Percentiles rank a stretch among this genome's conserved stretches.
phyloP scores from a whole-genome alignment of 1,139 yeast species.

The Nakaseomyces kungkrabaensis region DNA sequence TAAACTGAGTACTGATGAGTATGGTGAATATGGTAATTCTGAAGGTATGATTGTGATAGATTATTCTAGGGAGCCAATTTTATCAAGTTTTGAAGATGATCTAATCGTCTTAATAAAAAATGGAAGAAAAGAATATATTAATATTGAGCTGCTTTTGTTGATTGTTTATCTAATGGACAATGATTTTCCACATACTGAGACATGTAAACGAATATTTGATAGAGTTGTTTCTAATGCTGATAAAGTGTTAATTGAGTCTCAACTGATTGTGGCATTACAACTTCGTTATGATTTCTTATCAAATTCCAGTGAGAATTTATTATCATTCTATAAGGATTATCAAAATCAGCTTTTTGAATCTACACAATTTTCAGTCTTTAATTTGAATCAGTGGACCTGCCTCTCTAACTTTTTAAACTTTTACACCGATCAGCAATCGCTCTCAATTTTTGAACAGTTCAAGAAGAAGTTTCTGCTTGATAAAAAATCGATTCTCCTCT shows the following conservation, averaged over 20 bases:
- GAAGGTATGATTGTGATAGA: background rate
- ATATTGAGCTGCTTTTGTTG: background rate
- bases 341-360: background rate
- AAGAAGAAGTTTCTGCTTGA: background rate
- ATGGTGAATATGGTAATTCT: background rate
- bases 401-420: background rate
- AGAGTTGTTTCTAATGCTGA: slow-evolving; percentile 2
- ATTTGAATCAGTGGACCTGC: slow-evolving; percentile 1
- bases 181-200: slow-evolving; percentile 1
- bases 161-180: background rate
- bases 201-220: background rate
- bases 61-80: background rate
- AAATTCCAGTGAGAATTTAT: background rate
- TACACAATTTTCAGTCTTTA: background rate
- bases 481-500: background rate
- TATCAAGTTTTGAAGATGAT: background rate
- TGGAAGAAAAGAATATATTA: background rate
- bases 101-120: background rate
- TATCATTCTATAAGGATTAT: background rate
- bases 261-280: background rate
- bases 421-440: background rate
- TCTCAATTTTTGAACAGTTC: background rate
- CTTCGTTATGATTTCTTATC: background rate
- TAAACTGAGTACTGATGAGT: background rate
- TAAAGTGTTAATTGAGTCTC: background rate